phyloP scores from a whole-genome alignment of 148 eudicot species.

The Silene uniflora region DNA sequence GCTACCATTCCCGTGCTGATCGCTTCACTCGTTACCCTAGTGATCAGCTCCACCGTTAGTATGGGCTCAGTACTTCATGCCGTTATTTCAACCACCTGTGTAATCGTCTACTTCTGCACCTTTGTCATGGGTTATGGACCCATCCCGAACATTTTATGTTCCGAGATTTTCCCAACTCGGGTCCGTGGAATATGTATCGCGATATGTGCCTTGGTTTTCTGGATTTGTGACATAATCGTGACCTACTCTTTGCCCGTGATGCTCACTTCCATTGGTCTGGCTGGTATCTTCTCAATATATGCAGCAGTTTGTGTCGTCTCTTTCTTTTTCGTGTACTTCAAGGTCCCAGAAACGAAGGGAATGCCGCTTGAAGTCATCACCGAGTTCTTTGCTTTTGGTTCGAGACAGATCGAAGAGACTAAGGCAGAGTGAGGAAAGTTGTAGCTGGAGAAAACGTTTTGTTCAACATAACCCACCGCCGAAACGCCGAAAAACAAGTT shows the following conservation, averaged over 20 bases:
- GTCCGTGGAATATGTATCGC: constrained; percentile 97
- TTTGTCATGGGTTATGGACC: constrained; percentile 90
- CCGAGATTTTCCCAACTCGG: constrained; percentile 93
- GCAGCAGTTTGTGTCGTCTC: constrained; percentile 66
- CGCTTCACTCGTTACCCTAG: constrained; percentile 47
- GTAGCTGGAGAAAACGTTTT: background rate
- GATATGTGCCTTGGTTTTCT: constrained; percentile 64
- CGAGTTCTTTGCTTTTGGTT: constrained; percentile 81
- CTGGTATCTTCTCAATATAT: constrained; percentile 59
- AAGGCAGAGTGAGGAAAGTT: constrained; percentile 25
- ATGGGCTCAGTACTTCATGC: constrained; percentile 54
- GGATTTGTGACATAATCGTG: constrained; percentile 71
- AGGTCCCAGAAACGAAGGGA: constrained; percentile 89
- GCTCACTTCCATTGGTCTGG: constrained; percentile 68
- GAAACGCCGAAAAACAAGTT: constrained; percentile 1
- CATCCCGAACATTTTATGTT: constrained; percentile 79
- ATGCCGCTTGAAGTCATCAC: constrained; percentile 94
- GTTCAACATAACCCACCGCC: background rate
- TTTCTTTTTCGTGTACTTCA: constrained; percentile 68
- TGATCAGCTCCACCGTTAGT: constrained; percentile 36
- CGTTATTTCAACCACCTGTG: constrained; percentile 62
- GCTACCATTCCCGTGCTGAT: constrained; percentile 66
- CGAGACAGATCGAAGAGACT: constrained; percentile 34
- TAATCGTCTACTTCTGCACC: constrained; percentile 72
- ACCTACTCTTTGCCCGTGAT: constrained; percentile 71